A percentile compares a stretch with the other conserved stretches of the same genome.
Evolutionary conservation across 2,329 filamentous ascomycete species (phyloP).

Genomic region (Nemania bipapillata): DNA sequence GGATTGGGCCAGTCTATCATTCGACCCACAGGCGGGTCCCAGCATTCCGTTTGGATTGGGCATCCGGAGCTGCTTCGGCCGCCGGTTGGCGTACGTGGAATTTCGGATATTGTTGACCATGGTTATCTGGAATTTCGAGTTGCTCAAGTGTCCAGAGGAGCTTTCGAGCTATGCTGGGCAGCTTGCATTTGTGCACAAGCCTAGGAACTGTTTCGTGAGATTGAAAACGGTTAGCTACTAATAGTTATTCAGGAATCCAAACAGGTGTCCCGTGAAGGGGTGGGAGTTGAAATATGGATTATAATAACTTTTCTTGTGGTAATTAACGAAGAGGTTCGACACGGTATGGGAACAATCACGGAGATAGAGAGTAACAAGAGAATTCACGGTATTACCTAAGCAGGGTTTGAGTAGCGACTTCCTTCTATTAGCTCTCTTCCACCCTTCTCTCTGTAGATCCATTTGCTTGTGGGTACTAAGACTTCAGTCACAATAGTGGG

Average conservation of each 20-base stretch:
- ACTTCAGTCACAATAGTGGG: too few species aligned
- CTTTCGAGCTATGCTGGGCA: conserved; percentile 11
- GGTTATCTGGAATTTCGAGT: conserved; percentile 30
- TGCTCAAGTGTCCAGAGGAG: conserved; percentile 9
- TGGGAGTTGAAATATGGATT: neutral
- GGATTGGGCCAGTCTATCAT: conserved; percentile 6
- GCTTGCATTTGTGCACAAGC: conserved; percentile 11
- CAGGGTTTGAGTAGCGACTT: too few species aligned
- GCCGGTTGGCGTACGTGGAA: conserved; percentile 21
- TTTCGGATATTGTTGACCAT: conserved; percentile 16
- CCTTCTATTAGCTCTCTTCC: too few species aligned
- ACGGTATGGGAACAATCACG: too few species aligned
- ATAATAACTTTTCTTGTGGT: too few species aligned
- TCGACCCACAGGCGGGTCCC: conserved; percentile 33
- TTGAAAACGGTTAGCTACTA: neutral
- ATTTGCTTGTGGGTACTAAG: too few species aligned
- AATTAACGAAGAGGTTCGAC: too few species aligned
- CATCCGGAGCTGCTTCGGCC: conserved; percentile 24
- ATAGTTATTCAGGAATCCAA: neutral
- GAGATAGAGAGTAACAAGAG: too few species aligned
- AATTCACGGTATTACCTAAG: too few species aligned
- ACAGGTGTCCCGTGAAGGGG: neutral
- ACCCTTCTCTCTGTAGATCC: too few species aligned
- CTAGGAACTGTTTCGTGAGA: neutral
- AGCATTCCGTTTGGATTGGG: conserved; percentile 35